Base-by-base conservation (phyloP, 805 yeast genomes). In the Yamadazyma nakazawae region DNA sequence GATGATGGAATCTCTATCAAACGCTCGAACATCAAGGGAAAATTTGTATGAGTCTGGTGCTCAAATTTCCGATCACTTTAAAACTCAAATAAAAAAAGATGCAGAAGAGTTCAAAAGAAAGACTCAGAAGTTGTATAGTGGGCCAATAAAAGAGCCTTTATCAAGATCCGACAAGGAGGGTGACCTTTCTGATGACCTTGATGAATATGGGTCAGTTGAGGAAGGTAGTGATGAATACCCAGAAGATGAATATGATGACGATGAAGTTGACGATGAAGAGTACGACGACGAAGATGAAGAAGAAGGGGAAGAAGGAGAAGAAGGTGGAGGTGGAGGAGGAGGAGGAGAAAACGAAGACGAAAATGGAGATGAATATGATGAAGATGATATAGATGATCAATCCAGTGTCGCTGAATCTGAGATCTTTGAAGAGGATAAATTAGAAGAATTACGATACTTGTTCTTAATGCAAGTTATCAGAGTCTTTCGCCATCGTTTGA, bases 401-500 rank as follows among this genome's bases (percentile, higher is more conserved):
- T 56, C 56, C 0, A 59, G 67, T 43, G 69, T 67, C 45, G 60
- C 63, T 7, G 72, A 66, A 37, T 58, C 63, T 3, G 73, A 67
- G 48, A 63, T 66, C 10, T 61, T 67, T 0, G 84, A 82, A 43
- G 85, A 80, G 49, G 84, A 69, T 74, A 61, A 90, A 42, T 67
- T 87, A 57, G 84, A 81, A 56, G 96, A 90, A 64, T 84, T 92
- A 11, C 84, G 91, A 34, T 81, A 85, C 21, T 77, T 88, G 74
- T 77, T 91, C 51, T 89, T 88, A 56, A 74, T 87, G 44, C 85
- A 89, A 46, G 87, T 91, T 1, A 84, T 94, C 4, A 81, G 88
- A 44, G 73, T 88, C 60, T 76, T 91, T 55, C 88, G 86, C 57
- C 82, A 80, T 54, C 77, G 89, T 38, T 78, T 91, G 28, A 72